Conservation (phyloP, 73 alveolate genomes). For the Stentor coeruleus region DNA sequence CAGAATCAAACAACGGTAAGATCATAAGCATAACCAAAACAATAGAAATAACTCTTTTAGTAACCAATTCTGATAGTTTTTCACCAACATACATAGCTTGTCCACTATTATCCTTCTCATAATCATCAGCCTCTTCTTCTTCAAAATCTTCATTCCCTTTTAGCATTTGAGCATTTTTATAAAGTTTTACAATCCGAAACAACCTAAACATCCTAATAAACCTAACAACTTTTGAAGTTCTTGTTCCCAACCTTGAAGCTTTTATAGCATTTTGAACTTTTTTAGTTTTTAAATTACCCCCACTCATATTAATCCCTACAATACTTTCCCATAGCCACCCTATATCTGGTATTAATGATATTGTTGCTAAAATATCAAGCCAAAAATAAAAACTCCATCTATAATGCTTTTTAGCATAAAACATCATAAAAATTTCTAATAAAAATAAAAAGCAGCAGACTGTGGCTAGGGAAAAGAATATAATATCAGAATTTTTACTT, state of each 20-base stretch:
- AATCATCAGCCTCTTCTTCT: no score
- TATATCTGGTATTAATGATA: slow-evolving; percentile 46
- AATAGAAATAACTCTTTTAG: no score
- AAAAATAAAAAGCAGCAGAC: slow-evolving; percentile 32
- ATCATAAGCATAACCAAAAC: no score
- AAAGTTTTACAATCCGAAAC: not conserved
- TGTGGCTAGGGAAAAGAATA: slow-evolving; percentile 35
- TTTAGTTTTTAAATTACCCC: slow-evolving; percentile 26
- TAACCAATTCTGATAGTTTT: no score
- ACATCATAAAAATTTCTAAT: slow-evolving; percentile 37
- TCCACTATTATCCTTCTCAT: no score
- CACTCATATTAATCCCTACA: slow-evolving; percentile 14
- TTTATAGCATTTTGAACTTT: not conserved
- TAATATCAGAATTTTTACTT: slow-evolving; percentile 34
- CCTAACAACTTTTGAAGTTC: not conserved
- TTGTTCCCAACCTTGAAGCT: no score
- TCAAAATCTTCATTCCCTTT: no score
- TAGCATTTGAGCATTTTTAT: no score
- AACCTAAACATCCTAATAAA: not conserved
- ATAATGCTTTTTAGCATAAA: slow-evolving; percentile 41
- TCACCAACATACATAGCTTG: no score
- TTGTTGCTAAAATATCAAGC: slow-evolving; percentile 53
- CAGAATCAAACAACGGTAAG: no score
- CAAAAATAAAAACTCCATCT: slow-evolving; percentile 40
- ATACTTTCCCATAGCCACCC: slow-evolving; percentile 41